Evolutionary conservation across 1,139 yeast genomes (phyloP), one percentile per base, ranked within the genome.

Genomic region (Wickerhamomyces sp.): DNA sequence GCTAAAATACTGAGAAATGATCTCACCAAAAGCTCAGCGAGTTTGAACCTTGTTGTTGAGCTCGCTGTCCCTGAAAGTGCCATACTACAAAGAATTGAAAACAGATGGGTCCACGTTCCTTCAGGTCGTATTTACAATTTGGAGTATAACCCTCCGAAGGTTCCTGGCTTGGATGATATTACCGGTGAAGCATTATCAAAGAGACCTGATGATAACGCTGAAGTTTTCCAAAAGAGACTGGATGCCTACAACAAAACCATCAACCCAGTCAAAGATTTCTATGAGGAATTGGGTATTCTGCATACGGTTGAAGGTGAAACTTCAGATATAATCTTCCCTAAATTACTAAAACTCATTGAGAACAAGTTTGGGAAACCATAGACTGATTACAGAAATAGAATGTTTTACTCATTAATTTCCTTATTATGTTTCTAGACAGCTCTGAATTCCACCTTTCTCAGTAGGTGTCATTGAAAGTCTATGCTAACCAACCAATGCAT

Each of bases 91-190:
- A 73, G 98, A 57, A 88, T 91, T 34, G 88, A 85, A 57, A 86
- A 89, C 51, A 68, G 98, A 52, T 90, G 86, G 84, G 85, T 89
- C 34, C 97, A 91, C 65, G 62, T 74, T 10, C 80, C 87, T 0
- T 85, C 95, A 48, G 97, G 97, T 0, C 70, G 97, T 52, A 84
- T 90, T 2, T 91, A 91, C 63, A 91, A 86, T 60, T 63, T 87
- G 52, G 83, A 88, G 49, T 91, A 88, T 65, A 89, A 87, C 57
- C 97, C 97, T 4, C 98, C 98, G 3, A 84, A 83, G 55, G 76
- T 74, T 1, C 80, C 90, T 0, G 94, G 88, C 43, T 74, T 68
- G 50, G 98, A 91, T 61, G 97, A 91, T 61, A 60, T 89, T 3
- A 91, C 98, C 0, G 96, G 96, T 0, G 97, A 91, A 59, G 83